Evolutionary conservation across 129 eudicot species (phyloP).

Genomic region (Lonicera japonica): DNA sequence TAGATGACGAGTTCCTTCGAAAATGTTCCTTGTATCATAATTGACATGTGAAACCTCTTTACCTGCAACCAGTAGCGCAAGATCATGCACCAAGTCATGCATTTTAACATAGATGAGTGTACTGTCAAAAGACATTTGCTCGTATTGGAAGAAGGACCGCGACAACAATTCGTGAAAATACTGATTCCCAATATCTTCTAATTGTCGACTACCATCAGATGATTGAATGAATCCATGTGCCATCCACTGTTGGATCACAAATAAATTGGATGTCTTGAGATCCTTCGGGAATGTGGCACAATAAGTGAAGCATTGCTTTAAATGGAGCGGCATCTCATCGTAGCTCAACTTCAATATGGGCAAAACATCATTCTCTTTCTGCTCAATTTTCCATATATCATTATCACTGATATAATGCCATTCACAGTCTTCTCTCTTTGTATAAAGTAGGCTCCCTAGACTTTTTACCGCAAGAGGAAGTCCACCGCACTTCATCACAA

Average conservation of each 20-base stretch:
- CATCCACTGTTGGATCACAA: constrained; percentile 29
- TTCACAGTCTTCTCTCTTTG: constrained; percentile 15
- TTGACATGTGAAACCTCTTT: constrained; percentile 10
- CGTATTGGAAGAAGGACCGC: constrained; percentile 27
- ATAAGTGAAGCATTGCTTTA: constrained; percentile 31
- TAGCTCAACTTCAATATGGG: too few relatives aligned
- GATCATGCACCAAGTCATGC: constrained; percentile 40
- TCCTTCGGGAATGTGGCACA: constrained; percentile 40
- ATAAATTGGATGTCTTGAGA: constrained; percentile 8
- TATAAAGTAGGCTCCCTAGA: constrained; percentile 24
- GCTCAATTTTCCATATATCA: constrained; percentile 18
- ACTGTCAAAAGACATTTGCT: constrained; percentile 1
- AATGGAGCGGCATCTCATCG: too few relatives aligned
- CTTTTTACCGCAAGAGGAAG: constrained; percentile 29
- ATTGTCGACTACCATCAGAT: not conserved
- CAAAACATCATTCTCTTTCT: constrained; percentile 24
- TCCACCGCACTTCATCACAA: constrained; percentile 26
- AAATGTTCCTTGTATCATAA: constrained; percentile 2
- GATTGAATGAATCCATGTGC: constrained; percentile 24
- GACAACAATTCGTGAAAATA: constrained; percentile 25
- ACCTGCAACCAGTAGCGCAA: constrained; percentile 22
- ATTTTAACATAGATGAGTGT: constrained; percentile 12
- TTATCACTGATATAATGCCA: constrained; percentile 16
- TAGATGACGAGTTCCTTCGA: constrained; percentile 19
- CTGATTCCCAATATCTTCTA: constrained; percentile 27